Base-by-base conservation (phyloP, 2,329 filamentous ascomycete species). In the Kalmusia sp. region DNA sequence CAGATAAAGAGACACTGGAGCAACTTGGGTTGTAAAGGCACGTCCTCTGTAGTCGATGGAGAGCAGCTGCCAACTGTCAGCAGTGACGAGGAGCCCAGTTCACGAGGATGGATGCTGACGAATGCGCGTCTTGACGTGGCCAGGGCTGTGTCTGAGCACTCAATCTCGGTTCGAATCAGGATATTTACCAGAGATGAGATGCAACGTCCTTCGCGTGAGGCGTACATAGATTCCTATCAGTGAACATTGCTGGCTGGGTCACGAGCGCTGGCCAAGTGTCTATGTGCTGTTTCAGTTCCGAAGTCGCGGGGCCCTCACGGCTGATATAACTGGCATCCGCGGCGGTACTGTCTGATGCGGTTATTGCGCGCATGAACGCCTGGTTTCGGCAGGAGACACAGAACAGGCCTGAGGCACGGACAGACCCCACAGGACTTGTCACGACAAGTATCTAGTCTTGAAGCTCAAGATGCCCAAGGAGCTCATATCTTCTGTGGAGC, bases 361-460 rank as follows among this genome's bases (percentile, higher is more conserved):
- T 22, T 51, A 45, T 51, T 19, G 33, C 21, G 15, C 40, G 52
- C 52, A 54, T 54, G 52, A 54, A 54, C 46, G 14, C 14, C 46
- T 41, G 35, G 40, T 54, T 54, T 46, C 46, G 46, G 46, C 35
- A 35, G 39, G 46, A 37, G 27, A 34, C 27, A 43, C 43, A 43
- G 43, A 43, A 14, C 11, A 17, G 22, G 25, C 21, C 30, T 27
- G 21, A 46, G 30, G 30, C 43, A 46, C 21, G 27, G 31, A 21
- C 27, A 21, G 27, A 14, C 19, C 7, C 21, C 41, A 11, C 15
- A 31, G 28, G n/a, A n/a, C n/a, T n/a, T n/a, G n/a, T n/a, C n/a
- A 31, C 28, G n/a, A n/a, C n/a, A n/a, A n/a, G n/a, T n/a, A n/a
- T n/a, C n/a, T n/a, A n/a, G n/a, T n/a, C n/a, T n/a, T n/a, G n/a